Conservation (phyloP, 768 basidiomycete species). For the Pluteus cervinus region DNA sequence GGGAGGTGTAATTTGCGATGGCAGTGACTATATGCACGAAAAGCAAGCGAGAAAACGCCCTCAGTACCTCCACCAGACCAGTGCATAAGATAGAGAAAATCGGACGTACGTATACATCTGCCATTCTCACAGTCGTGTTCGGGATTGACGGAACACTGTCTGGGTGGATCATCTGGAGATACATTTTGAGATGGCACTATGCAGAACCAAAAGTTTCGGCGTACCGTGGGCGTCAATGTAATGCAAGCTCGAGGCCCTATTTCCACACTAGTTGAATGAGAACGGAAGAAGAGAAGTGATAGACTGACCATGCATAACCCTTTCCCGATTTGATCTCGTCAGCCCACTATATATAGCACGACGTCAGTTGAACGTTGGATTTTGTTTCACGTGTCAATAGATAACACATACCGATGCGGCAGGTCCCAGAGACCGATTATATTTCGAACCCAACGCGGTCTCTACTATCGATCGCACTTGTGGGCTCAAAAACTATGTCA, state of each 20-base stretch:
- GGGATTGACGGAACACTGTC: constrained; percentile 43
- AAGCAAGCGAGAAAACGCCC: background rate
- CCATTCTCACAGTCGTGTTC: constrained; percentile 38
- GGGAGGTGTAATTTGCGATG: constrained; percentile 51
- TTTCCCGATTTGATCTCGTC: constrained; percentile 37
- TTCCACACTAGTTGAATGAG: background rate
- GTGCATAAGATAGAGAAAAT: no score
- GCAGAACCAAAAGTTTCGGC: background rate
- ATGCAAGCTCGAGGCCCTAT: constrained; percentile 36
- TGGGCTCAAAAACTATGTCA: constrained; percentile 39
- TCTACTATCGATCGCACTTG: constrained; percentile 43
- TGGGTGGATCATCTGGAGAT: constrained; percentile 31
- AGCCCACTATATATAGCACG: constrained; percentile 48
- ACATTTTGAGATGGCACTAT: background rate
- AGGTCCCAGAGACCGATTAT: constrained; percentile 40
- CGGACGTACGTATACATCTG: constrained; percentile 35
- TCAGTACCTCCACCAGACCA: no score
- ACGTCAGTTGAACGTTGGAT: background rate
- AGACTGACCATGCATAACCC: constrained; percentile 30
- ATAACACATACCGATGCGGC: constrained; percentile 33
- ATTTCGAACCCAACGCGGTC: constrained; percentile 35
- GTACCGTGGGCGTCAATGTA: constrained; percentile 45
- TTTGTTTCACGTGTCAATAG: background rate
- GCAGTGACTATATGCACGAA: constrained; percentile 34
- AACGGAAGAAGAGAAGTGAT: background rate